Evolutionary conservation across 83 land plant genomes (phyloP), one percentile per base, ranked within the genome.

Genomic region (Picea abies): DNA sequence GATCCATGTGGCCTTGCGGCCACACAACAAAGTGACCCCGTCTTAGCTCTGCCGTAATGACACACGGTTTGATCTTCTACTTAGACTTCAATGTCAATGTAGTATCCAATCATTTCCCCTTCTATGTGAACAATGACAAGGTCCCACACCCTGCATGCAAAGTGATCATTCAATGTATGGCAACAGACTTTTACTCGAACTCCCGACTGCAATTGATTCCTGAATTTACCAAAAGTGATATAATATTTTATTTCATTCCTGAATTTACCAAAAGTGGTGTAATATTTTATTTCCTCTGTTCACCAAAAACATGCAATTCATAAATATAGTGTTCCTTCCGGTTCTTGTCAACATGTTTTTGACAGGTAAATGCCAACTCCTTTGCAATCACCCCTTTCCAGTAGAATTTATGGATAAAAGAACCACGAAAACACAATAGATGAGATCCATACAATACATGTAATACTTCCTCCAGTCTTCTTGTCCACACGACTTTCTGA

Each of bases 1-100:
- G 98, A 92, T 80, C 92, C 96, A 90, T 95, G 98, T 90, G 98
- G 96, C 94, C 98, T 86, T 80, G 98, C 96, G 81, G 98, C 98
- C 98, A 93, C 96, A 88, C 98, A 95, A 87, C 98, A 95, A 80
- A 93, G 90, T 35, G 96, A 87, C 88, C 98, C 98, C 98, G 91
- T 95, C 80, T 90, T 93, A 83, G 92, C 91, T 86, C 67, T 76
- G 14, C 19, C 17, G 25, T 82, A 20, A 77, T 23, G 60, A 76
- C 61, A 26, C 62, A 23, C 10, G 56, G 25, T 17, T 56, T 56
- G 35, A 76, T 76, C 52, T 76, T 49, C 35, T 47, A 22, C 11
- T 75, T 49, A 47, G 49, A 44, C 60, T 75, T 47, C 60, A 75
- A 47, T n/a, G 2, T 49, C 25, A 47, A 56, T 17, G 39, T 71